A percentile compares a stretch with the other conserved stretches of the same genome.
Conservation (phyloP, 1,139 yeast species). For the Saccharomyces pastorianus region DNA sequence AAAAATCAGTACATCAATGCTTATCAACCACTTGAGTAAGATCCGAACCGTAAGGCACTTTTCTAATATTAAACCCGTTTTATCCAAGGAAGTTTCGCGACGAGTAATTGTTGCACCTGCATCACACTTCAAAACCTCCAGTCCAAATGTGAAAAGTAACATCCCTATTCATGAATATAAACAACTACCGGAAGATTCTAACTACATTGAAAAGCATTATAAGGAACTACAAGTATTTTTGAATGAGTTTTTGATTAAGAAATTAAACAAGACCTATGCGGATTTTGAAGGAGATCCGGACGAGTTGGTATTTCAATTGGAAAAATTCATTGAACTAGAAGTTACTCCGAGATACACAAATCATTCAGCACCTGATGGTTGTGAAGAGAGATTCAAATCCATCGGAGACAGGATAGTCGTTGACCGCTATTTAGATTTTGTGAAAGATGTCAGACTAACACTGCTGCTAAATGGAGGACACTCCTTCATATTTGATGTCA, state of each 20-base stretch:
- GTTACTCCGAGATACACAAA: conserved; percentile 19
- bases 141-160: neutral
- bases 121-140: conserved; percentile 10
- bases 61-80: neutral
- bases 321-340: conserved; percentile 28
- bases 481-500: conserved; percentile 37
- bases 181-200: conserved; percentile 44
- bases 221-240: conserved; percentile 34
- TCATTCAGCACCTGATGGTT: conserved; percentile 1
- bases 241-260: conserved; percentile 21
- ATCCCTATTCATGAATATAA: conserved; percentile 26
- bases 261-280: conserved; percentile 26
- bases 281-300: conserved; percentile 32
- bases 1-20: neutral
- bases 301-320: conserved; percentile 27
- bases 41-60: neutral
- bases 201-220: conserved; percentile 40
- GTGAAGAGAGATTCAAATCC: conserved; percentile 10
- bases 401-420: conserved; percentile 18
- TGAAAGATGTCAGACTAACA: conserved; percentile 35
- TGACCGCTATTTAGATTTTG: conserved; percentile 34
- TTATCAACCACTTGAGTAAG: neutral
- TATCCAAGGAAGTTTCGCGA: conserved; percentile 16
- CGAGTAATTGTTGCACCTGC: conserved; percentile 19
- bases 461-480: conserved; percentile 40